phyloP scores from a whole-genome alignment of 2,329 filamentous ascomycete species.

The Paracamarosporium sp. region DNA sequence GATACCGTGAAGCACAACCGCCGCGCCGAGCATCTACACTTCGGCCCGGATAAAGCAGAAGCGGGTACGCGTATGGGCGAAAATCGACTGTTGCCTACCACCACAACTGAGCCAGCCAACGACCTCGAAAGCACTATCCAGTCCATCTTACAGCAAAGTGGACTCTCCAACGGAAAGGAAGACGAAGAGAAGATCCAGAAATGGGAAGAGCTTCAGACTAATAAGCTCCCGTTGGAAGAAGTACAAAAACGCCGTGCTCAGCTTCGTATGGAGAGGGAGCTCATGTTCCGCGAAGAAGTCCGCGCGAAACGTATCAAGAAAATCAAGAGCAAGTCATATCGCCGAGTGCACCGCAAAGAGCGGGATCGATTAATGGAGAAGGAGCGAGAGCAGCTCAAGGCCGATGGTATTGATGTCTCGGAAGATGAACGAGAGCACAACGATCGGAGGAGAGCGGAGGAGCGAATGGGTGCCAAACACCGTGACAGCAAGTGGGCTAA shows the following conservation, averaged over 20 bases:
- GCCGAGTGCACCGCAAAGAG: constrained; percentile 87
- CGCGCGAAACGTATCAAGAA: constrained; percentile 94
- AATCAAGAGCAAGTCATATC: constrained; percentile 97
- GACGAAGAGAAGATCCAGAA: constrained; percentile 70
- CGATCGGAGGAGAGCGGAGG: constrained; percentile 79
- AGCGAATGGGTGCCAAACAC: constrained; percentile 85
- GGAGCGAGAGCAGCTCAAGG: constrained; percentile 64
- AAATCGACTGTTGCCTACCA: constrained; percentile 68
- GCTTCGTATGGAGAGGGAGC: constrained; percentile 79
- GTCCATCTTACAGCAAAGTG: constrained; percentile 88
- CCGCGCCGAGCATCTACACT: constrained; percentile 85
- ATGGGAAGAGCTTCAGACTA: constrained; percentile 72
- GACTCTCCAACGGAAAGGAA: constrained; percentile 69
- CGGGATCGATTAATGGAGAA: constrained; percentile 65
- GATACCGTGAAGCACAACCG: constrained; percentile 96
- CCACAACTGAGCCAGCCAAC: constrained; percentile 69
- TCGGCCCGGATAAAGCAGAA: constrained; percentile 80
- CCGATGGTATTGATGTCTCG: constrained; percentile 65
- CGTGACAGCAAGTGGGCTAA: constrained; percentile 93
- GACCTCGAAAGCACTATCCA: constrained; percentile 88
- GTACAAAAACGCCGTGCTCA: constrained; percentile 75
- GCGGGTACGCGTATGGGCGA: constrained; percentile 66
- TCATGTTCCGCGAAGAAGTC: constrained; percentile 87
- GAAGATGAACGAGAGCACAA: constrained; percentile 70
- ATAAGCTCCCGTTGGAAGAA: constrained; percentile 75